Percentiles rank a stretch among this genome's conserved stretches.
Evolutionary conservation across 305 asterid genomes (phyloP).

Genomic region (Stenogyne calaminthoides): DNA sequence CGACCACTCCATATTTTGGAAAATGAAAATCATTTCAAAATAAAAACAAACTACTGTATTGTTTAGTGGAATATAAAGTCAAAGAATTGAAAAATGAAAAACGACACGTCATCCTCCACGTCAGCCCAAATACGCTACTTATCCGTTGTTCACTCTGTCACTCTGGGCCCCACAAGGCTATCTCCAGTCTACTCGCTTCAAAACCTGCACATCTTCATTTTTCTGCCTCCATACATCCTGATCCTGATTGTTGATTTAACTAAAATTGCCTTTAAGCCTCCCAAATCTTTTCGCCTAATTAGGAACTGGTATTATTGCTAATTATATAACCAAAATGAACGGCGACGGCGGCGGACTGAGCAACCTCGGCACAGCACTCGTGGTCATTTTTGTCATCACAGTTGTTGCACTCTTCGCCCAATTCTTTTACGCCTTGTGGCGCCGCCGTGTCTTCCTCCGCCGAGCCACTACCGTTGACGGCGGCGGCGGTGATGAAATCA

Average conservation of each 20-base stretch:
- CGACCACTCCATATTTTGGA: too few species aligned
- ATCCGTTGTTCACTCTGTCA: constrained; percentile 10
- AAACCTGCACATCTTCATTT: background rate
- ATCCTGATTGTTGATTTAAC: background rate
- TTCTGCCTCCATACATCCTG: background rate
- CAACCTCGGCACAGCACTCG: constrained; percentile 44
- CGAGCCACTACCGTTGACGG: constrained; percentile 18
- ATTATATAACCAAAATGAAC: constrained; percentile 19
- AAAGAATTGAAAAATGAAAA: too few species aligned
- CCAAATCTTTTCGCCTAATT: background rate
- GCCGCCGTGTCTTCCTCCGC: constrained; percentile 53
- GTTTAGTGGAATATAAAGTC: too few species aligned
- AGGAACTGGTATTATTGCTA: background rate
- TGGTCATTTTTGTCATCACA: constrained; percentile 44
- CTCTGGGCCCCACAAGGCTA: constrained; percentile 1
- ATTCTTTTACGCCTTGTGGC: constrained; percentile 51
- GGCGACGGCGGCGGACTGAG: constrained; percentile 36
- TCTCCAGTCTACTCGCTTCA: background rate
- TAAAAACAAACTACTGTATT: too few species aligned
- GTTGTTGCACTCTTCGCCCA: constrained; percentile 43
- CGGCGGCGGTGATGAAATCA: constrained; percentile 16
- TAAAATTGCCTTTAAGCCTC: background rate
- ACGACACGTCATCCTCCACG: constrained; percentile 26
- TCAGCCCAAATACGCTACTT: constrained; percentile 19
- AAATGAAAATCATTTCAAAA: too few species aligned